phyloP scores from a whole-genome alignment of 768 basidiomycete genomes.

The Boletus subparvulus region DNA sequence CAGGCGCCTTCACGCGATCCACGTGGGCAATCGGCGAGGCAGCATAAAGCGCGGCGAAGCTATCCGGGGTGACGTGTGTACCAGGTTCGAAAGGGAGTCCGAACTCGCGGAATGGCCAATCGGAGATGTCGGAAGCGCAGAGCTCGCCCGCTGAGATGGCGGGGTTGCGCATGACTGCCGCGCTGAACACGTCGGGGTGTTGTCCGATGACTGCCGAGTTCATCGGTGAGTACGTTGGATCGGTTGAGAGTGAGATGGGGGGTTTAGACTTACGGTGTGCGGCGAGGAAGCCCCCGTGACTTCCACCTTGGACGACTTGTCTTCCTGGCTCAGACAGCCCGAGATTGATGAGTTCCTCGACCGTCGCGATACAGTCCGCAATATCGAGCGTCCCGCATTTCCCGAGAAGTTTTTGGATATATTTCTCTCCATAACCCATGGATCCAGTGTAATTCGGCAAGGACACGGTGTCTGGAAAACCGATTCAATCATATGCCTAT shows the following conservation, averaged over 20 bases:
- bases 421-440: conserved; percentile 62
- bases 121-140: conserved; percentile 61
- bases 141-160: conserved; percentile 63
- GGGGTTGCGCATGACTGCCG: conserved; percentile 65
- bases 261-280: conserved; percentile 48
- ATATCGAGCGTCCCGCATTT: conserved; percentile 66
- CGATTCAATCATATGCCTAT: neutral
- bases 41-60: conserved; percentile 43
- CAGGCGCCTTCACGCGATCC: conserved; percentile 48
- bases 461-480: conserved; percentile 51
- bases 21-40: conserved; percentile 60
- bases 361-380: conserved; percentile 58
- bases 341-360: conserved; percentile 47
- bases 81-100: conserved; percentile 35
- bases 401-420: conserved; percentile 54
- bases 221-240: neutral
- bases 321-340: conserved; percentile 52
- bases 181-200: conserved; percentile 59
- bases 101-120: conserved; percentile 56
- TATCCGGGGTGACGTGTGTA: conserved; percentile 43
- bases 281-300: conserved; percentile 67
- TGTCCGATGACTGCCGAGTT: conserved; percentile 54
- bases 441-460: conserved; percentile 69
- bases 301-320: conserved; percentile 61
- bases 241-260: neutral